Base-by-base conservation (phyloP, 331 rosid genomes). In the Acacia concinna region DNA sequence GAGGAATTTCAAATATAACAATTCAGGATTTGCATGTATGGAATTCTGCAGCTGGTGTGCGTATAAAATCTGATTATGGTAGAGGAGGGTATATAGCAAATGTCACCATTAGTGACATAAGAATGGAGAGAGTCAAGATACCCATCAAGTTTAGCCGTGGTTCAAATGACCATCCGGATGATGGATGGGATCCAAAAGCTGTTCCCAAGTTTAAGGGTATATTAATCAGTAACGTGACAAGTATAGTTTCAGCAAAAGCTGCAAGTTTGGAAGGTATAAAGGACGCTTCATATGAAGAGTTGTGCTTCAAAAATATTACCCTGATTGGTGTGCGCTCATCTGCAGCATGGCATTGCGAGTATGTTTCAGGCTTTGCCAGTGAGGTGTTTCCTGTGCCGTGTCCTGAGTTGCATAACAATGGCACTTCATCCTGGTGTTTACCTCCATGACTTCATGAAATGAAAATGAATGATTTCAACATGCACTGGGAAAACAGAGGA, bases 171-270 rank as follows among this genome's bases (percentile, higher is more conserved):
- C 99, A 96, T 78, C 99, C 98, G 0, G 97, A 93, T 70, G 87
- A 93, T 63, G 89, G 93, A 77, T 96, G 97, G 97, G 96, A 96
- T 87, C 92, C 97, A 27, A 89, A 90, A 84, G 96, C 99, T 43
- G 74, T 93, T 76, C 99, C 99, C 18, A 88, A 59, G 72, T 92
- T 91, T 31, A 83, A 86, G 70, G 88, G 90, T 31, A 86, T 96
- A 62, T 84, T 47, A 35, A 82, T 96, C 8, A 91, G 91, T 69
- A 91, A 91, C 6, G 76, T 96, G 47, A 47, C 84, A 10, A 91
- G 98, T 72, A 71, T 93, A 43, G 93, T 89, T 87, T 91, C 98
- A n/a, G 84, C 96, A 2, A 93, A 88, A 84, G 94, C 94, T 6
- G 93, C 98, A 0, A 86, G 87, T 75, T 76, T 96, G 85, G 84